A percentile compares a stretch with the other conserved stretches of the same genome.
phyloP scores from a whole-genome alignment of 306 rosid species.

The Cajanus cajan region DNA sequence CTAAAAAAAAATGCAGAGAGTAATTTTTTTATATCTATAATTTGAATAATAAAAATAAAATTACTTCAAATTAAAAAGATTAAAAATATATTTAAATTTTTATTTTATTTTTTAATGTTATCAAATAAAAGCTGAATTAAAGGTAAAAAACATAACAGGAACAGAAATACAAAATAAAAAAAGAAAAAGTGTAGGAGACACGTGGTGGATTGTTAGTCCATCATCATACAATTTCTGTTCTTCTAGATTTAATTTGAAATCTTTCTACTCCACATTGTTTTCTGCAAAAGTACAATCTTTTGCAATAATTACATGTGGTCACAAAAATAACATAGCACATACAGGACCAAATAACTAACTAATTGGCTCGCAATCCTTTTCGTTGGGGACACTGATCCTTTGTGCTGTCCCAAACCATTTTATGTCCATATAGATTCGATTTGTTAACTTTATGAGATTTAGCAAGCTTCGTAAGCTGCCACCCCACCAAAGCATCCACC shows the following conservation, averaged over 20 bases:
- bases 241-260: not conserved
- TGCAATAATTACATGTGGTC: not conserved
- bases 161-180: not conserved
- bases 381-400: not conserved
- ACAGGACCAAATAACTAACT: not conserved
- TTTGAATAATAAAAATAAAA: too few relatives aligned
- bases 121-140: not conserved
- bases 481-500: slow-evolving; percentile 29
- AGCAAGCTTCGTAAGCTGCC: slow-evolving; percentile 11
- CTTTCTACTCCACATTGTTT: not conserved
- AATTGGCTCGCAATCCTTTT: not conserved
- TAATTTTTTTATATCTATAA: too few relatives aligned
- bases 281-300: not conserved
- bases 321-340: not conserved
- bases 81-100: too few relatives aligned
- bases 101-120: too few relatives aligned
- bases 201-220: not conserved
- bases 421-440: slow-evolving; percentile 31
- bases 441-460: slow-evolving; percentile 24
- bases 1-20: too few relatives aligned
- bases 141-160: not conserved
- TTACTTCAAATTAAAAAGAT: too few relatives aligned
- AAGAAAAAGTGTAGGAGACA: not conserved
- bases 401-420: not conserved
- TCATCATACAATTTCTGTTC: not conserved